These are phyloP conservation scores for Claviceps citrina DNA, from an alignment of 2,329 filamentous ascomycete species.

Conservation along the genomic window DNA sequence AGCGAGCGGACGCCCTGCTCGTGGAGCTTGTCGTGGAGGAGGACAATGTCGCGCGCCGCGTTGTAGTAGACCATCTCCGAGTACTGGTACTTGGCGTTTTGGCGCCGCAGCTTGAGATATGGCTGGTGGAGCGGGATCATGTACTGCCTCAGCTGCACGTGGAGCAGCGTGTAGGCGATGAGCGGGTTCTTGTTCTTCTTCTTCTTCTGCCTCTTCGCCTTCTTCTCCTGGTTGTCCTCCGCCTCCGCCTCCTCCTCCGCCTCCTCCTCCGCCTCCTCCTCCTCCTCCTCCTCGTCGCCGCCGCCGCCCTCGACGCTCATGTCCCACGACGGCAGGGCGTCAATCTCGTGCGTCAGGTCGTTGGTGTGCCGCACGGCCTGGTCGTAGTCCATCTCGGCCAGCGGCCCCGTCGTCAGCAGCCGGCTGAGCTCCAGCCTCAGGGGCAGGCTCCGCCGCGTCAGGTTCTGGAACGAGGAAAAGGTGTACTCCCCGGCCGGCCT, in stretches of 20 bases:
- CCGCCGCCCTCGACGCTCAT: constrained; percentile 21
- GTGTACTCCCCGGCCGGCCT: constrained; percentile 39
- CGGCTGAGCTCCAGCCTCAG: constrained; percentile 42
- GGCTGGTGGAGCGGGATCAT: constrained; percentile 47
- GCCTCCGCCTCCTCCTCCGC: constrained; percentile 7
- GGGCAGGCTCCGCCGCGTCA: constrained; percentile 39
- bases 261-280: background rate
- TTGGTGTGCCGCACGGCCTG: constrained; percentile 47
- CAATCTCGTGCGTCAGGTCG: constrained; percentile 44
- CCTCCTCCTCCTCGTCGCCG: constrained; percentile 2
- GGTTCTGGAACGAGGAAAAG: constrained; percentile 42
- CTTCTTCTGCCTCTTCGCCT: background rate
- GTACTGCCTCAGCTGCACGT: constrained; percentile 46
- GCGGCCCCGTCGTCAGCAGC: constrained; percentile 38
- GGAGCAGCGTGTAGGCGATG: constrained; percentile 43
- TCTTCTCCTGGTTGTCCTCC: background rate
- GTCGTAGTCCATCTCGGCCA: constrained; percentile 42
- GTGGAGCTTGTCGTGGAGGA: constrained; percentile 45
- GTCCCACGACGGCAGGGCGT: constrained; percentile 41
- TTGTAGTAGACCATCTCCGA: constrained; percentile 50
- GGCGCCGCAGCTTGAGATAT: constrained; percentile 42
- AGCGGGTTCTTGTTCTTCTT: constrained; percentile 34
- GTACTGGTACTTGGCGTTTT: constrained; percentile 46
- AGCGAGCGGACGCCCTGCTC: constrained; percentile 43
- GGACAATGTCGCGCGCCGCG: constrained; percentile 43